A percentile compares a stretch with the other conserved stretches of the same genome.
These are phyloP conservation scores for Colletotrichum sidae DNA, from an alignment of 2,329 filamentous ascomycete species.

Conservation along the genomic window DNA sequence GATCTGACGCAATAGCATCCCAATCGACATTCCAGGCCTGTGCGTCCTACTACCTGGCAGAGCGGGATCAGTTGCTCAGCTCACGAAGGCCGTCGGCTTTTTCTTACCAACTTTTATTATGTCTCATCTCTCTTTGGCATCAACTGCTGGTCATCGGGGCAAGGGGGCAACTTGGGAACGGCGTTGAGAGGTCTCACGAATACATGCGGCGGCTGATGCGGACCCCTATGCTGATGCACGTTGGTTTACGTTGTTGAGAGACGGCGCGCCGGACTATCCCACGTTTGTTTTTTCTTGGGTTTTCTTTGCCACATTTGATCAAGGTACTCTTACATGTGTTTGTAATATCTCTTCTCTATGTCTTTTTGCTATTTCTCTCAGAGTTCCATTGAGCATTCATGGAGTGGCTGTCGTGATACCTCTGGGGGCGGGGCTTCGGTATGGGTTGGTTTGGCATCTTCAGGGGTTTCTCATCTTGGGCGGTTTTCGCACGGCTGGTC, in stretches of 20 bases:
- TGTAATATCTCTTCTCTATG: slow-evolving; percentile 37
- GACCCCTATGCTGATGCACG: not conserved
- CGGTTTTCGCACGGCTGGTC: slow-evolving; percentile 11
- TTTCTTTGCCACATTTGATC: slow-evolving; percentile 6
- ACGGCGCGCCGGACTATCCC: not conserved
- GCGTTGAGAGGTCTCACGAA: slow-evolving; percentile 6
- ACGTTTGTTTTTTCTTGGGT: slow-evolving; percentile 5
- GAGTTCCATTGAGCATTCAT: slow-evolving; percentile 38
- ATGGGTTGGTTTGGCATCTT: slow-evolving; percentile 36
- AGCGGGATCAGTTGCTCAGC: not conserved
- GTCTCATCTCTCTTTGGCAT: slow-evolving; percentile 3
- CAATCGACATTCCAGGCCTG: slow-evolving; percentile 1
- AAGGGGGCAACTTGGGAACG: not conserved
- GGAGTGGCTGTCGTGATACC: slow-evolving; percentile 38
- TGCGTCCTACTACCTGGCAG: too few relatives aligned
- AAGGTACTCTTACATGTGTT: slow-evolving; percentile 14
- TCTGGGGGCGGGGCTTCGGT: slow-evolving; percentile 8
- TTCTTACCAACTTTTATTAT: not conserved
- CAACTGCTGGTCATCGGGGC: not conserved
- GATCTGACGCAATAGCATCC: slow-evolving; percentile 65
- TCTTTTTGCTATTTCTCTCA: slow-evolving; percentile 40
- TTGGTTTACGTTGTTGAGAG: too few relatives aligned
- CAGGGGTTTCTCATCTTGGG: slow-evolving; percentile 27
- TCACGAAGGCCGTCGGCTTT: not conserved
- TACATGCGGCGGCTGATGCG: not conserved